Evolutionary conservation across 805 yeast genomes (phyloP), one percentile per base, ranked within the genome.

Genomic region (Wickerhamomyces sydowiorum): DNA sequence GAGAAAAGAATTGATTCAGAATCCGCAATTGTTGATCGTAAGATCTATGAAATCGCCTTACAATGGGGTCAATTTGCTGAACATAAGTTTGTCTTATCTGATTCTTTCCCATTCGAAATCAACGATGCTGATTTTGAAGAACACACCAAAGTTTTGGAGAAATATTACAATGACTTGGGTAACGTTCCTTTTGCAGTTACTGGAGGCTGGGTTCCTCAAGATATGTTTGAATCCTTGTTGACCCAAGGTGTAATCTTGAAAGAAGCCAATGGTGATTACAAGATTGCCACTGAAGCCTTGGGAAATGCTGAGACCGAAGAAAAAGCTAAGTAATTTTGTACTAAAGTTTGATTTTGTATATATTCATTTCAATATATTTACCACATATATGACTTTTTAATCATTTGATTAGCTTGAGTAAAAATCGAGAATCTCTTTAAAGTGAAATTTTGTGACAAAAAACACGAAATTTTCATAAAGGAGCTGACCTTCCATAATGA

Each of bases 131-230:
- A 78, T 48, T 62, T 85, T 35, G 77, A 78, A 44, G 60, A 67
- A 39, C 84, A 81, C 56, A 78, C 76, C 40, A 55, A 67, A 19
- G 75, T 73, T 21, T 70, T 87, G 52, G 80, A 76, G 44, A 74
- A 70, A 24, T 85, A 86, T 67, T 91, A 87, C 62, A 66, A 75
- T 48, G 79, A 77, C 51, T 64, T 85, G 37, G 73, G 82, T 29
- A 70, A 80, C 6, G 73, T 80, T 39, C 96, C 97, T 33, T 90
- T 88, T 63, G 82, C 86, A 24, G 91, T 91, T 37, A 85, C 96
- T 20, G 84, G 86, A 41, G 96, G 96, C 5, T 91, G 97, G 96
- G 76, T 93, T 43, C 96, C 98, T 15, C 96, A 88, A 59, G 96
- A 88, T 58, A 79, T 88, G 84, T 90, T 91, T 57, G 82, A 78